These are phyloP conservation scores for Lipomyces starkeyi DNA, from an alignment of 805 yeast species.

Conservation along the genomic window DNA sequence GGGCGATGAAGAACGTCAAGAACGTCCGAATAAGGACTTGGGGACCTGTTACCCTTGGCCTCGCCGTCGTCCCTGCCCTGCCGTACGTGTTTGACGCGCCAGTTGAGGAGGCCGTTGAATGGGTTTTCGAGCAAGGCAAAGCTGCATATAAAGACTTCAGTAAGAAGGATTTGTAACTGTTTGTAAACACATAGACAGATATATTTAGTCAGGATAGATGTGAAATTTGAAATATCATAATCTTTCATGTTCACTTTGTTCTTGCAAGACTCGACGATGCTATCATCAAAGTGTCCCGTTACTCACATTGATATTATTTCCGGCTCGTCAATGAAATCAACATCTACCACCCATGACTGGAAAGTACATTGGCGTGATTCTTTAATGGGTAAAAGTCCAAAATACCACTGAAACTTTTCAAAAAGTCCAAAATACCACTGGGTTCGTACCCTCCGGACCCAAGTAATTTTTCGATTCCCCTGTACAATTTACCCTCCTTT, in stretches of 20 bases:
- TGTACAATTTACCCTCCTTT: too few relatives aligned
- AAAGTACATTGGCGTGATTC: not conserved
- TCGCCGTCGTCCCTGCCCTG: slow-evolving; percentile 74
- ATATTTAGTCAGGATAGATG: not conserved
- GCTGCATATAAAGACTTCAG: slow-evolving; percentile 27
- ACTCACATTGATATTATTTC: not conserved
- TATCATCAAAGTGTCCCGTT: not conserved
- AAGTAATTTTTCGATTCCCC: too few relatives aligned
- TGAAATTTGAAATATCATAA: not conserved
- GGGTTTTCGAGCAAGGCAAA: slow-evolving; percentile 53
- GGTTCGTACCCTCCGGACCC: too few relatives aligned
- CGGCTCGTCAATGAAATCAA: not conserved
- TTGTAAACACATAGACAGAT: slow-evolving; percentile 1
- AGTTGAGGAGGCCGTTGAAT: slow-evolving; percentile 71
- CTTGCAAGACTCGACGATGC: not conserved
- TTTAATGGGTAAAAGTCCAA: too few relatives aligned
- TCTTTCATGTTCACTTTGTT: not conserved
- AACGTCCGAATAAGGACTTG: slow-evolving; percentile 58
- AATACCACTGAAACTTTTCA: too few relatives aligned
- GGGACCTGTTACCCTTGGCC: slow-evolving; percentile 81
- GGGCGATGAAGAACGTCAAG: slow-evolving; percentile 61
- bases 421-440: too few relatives aligned
- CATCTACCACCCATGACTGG: not conserved
- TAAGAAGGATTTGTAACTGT: slow-evolving; percentile 29
- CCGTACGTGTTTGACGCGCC: slow-evolving; percentile 86